Evolutionary conservation across 139 green algal genomes (phyloP), one percentile per base, ranked within the genome.

Genomic region (Haematococcus lacustris): DNA sequence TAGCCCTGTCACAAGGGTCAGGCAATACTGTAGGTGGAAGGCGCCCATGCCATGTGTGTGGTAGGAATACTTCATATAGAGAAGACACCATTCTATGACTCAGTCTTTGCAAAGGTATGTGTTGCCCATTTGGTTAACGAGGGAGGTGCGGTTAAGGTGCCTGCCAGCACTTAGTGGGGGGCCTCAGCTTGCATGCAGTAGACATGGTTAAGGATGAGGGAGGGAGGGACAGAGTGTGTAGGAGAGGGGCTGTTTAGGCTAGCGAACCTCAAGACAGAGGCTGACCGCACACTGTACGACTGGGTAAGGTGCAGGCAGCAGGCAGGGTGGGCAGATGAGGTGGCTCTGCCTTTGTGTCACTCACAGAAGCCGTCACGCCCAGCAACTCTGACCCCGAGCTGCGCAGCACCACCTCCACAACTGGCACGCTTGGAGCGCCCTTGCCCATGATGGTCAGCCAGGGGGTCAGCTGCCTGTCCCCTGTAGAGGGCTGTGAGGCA

Each of bases 361-460:
- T 66, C 64, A 87, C 83, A 70, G 73, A 51, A 1, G 77, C 79
- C 23, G 67, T 75, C 25, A 76, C 87, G 3, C 83, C 81, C 33
- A 78, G 78, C 34, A 92, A 73, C 62, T 85, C 71, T 66, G 76
- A 78, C 2, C 86, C 88, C 26, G 77, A 80, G 0, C 79, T 71
- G 26, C 74, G 66, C 38, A 93, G 81, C 64, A 79, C 72, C 70
- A 93, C 76, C 33, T 82, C 66, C 38, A 93, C 51, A 35, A 87
- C 72, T 1, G 88, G 88, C 53, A 82, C 81, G 3, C 21, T 38
- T 17, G 78, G 71, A 26, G 84, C 86, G 1, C 61, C 66, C 32
- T 78, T 76, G 30, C 86, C 88, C 3, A 91, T 75, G 37, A 93
- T 63, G 3, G 70, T 64, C n/a, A 93, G 47, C 88, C 88, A 93